Percentiles rank a stretch among this genome's conserved stretches.
These are phyloP conservation scores for Albugo laibachii DNA, from an alignment of 352 stramenopile genomes.

Conservation along the genomic window DNA sequence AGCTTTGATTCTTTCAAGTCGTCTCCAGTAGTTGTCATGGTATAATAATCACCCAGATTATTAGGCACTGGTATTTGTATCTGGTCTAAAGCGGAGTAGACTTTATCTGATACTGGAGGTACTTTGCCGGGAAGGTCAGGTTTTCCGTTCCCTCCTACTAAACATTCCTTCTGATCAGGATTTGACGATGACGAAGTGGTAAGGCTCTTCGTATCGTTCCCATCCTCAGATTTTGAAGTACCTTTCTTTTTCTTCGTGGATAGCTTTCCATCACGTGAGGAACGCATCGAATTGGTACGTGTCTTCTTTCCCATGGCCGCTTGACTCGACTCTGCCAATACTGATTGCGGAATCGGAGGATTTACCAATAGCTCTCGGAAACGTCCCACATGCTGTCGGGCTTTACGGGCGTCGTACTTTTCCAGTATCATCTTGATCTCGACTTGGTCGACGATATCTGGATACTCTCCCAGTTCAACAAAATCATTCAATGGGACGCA, in stretches of 20 bases:
- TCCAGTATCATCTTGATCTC: slow-evolving; percentile 70
- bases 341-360: slow-evolving; percentile 52
- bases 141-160: slow-evolving; percentile 4
- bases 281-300: no score
- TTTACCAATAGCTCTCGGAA: slow-evolving; percentile 69
- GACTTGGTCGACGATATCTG: slow-evolving; percentile 30
- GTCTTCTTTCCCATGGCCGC: no score
- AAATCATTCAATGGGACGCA: slow-evolving; percentile 65
- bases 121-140: slow-evolving; percentile 67
- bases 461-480: slow-evolving; percentile 69
- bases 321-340: slow-evolving; percentile 1
- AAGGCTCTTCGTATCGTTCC: not conserved
- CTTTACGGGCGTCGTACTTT: slow-evolving; percentile 75
- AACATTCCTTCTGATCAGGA: slow-evolving; percentile 18
- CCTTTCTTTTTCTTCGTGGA: slow-evolving; percentile 6
- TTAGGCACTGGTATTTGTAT: slow-evolving; percentile 42
- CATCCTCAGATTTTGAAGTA: slow-evolving; percentile 7
- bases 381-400: slow-evolving; percentile 55
- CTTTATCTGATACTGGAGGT: slow-evolving; percentile 53
- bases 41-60: slow-evolving; percentile 52
- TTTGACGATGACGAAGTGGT: no score
- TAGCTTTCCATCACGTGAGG: not conserved
- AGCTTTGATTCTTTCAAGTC: slow-evolving; percentile 13
- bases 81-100: slow-evolving; percentile 63
- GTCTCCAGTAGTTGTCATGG: slow-evolving; percentile 10